phyloP scores from a whole-genome alignment of 495 filamentous ascomycete genomes.

The Hypoxylon trugodes region DNA sequence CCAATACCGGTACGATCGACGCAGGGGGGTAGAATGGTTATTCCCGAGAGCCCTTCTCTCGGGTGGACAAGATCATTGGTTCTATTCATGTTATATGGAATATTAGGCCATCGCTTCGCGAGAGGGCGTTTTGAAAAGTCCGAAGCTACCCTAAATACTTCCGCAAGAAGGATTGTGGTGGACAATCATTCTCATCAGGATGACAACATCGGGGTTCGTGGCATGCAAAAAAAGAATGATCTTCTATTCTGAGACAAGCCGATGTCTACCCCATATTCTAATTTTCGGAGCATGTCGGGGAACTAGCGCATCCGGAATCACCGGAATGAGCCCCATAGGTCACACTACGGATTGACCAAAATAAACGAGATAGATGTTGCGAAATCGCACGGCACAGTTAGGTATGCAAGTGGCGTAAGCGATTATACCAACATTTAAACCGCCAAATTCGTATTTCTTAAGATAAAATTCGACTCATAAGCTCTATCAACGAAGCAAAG shows the following conservation, averaged over 20 bases:
- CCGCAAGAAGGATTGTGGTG: not conserved
- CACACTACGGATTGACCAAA: too few relatives aligned
- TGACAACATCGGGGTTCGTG: not conserved
- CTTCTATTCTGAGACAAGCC: not conserved
- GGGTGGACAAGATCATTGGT: conserved; percentile 23
- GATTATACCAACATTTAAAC: too few relatives aligned
- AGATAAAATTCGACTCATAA: too few relatives aligned
- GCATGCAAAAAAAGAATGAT: not conserved
- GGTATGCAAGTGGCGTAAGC: too few relatives aligned
- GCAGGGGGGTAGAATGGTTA: conserved; percentile 32
- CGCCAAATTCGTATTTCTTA: too few relatives aligned
- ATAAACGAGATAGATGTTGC: not conserved
- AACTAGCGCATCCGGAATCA: conserved; percentile 23
- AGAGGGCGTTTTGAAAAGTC: not conserved
- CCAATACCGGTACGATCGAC: conserved; percentile 37
- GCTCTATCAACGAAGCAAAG: too few relatives aligned
- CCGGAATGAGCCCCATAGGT: conserved; percentile 25
- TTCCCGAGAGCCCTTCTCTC: conserved; percentile 31
- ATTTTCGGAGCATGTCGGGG: not conserved
- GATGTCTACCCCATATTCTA: conserved; percentile 5
- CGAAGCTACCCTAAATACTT: not conserved
- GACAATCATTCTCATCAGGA: not conserved
- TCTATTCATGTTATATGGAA: conserved; percentile 10
- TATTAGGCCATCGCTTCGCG: conserved; percentile 2
- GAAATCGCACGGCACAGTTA: too few relatives aligned